phyloP scores from a whole-genome alignment of 345 rosid species.

The Eucalyptus sp. region DNA sequence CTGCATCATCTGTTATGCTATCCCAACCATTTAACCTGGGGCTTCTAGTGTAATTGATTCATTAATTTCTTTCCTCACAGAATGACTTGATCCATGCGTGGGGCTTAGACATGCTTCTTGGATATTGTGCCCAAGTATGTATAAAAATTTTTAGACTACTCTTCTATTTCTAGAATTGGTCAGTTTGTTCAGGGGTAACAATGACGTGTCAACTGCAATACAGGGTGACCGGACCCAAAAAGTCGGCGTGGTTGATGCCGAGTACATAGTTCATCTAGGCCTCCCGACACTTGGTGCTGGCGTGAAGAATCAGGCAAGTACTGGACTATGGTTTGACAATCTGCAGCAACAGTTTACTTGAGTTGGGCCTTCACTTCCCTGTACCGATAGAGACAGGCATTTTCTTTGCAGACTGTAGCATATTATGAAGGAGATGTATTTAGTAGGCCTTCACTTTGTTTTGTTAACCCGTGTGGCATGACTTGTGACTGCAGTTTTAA shows the following conservation, averaged over 20 bases:
- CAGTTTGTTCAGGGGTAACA: not conserved
- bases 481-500: not conserved
- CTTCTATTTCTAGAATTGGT: not conserved
- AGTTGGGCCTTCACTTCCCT: not conserved
- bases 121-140: conserved; percentile 84
- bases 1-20: no score
- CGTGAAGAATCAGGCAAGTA: conserved; percentile 27
- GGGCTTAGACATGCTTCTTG: conserved; percentile 86
- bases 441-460: not conserved
- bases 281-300: conserved; percentile 68
- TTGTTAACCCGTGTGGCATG: not conserved
- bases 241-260: conserved; percentile 88
- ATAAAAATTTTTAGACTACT: not conserved
- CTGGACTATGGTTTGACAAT: not conserved
- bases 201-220: not conserved
- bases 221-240: conserved; percentile 87
- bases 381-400: not conserved
- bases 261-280: conserved; percentile 77
- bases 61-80: conserved; percentile 13
- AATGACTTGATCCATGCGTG: conserved; percentile 92
- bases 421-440: not conserved
- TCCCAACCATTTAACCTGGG: not conserved
- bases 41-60: not conserved
- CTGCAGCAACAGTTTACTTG: not conserved
- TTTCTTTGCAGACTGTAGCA: not conserved